Evolutionary conservation across 306 rosid genomes (phyloP).

Genomic region (Cicer bijugum): DNA sequence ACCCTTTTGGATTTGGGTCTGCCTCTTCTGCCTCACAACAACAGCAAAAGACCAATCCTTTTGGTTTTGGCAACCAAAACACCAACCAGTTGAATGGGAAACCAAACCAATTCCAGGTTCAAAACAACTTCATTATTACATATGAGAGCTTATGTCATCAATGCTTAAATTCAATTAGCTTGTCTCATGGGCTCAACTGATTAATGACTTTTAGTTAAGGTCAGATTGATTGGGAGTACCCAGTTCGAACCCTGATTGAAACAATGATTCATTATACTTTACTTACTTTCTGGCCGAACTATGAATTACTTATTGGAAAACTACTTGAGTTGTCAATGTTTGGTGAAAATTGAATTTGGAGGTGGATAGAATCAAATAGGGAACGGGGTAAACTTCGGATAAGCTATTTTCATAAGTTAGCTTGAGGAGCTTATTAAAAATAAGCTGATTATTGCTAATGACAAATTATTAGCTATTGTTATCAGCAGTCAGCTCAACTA

Average conservation of each 20-base stretch:
- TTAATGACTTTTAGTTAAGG: no score
- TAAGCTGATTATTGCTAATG: neutral
- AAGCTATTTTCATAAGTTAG: constrained; percentile 6
- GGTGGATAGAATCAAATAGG: neutral
- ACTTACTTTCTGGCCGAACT: no score
- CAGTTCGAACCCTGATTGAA: no score
- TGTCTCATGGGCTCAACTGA: no score
- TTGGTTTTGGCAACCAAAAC: constrained; percentile 76
- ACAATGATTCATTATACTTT: no score
- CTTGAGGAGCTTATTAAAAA: neutral
- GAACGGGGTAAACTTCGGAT: neutral
- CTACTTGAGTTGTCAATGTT: neutral
- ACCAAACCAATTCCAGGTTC: constrained; percentile 66
- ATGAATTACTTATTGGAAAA: neutral
- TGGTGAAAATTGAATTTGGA: constrained; percentile 7
- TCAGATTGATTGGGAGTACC: no score
- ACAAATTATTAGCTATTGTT: neutral
- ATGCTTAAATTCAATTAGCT: neutral
- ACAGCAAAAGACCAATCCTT: constrained; percentile 69
- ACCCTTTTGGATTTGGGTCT: constrained; percentile 63
- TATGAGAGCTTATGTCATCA: neutral
- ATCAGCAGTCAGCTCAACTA: neutral
- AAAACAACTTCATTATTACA: neutral
- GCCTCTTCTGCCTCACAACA: constrained; percentile 49
- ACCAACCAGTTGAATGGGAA: constrained; percentile 51